Conservation (phyloP, 2,329 filamentous ascomycete genomes). For the Pseudocercospora vitis region DNA sequence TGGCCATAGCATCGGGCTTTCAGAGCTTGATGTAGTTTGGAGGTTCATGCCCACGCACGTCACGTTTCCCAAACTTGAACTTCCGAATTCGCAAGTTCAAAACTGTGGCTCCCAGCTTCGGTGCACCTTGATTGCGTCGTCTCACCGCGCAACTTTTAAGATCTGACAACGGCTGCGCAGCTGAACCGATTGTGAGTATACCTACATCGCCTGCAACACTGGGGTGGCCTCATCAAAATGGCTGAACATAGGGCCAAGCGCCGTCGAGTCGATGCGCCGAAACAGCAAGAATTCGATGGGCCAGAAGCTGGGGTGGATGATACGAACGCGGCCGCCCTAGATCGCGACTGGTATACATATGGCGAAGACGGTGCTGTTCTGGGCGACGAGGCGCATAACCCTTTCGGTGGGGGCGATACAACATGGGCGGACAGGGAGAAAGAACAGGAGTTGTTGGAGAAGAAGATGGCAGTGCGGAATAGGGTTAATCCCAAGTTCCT, state of each 20-base stretch:
- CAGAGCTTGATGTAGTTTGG: no score
- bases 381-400: conserved; percentile 90
- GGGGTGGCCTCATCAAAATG: conserved; percentile 20
- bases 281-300: conserved; percentile 58
- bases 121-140: no score
- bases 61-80: no score
- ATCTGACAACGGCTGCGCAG: neutral
- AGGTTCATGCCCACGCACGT: no score
- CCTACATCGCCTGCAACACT: neutral
- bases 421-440: conserved; percentile 73
- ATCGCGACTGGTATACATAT: conserved; percentile 89
- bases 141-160: neutral
- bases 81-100: no score
- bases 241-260: conserved; percentile 28
- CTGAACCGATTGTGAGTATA: conserved; percentile 11
- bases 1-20: no score
- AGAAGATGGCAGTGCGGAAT: conserved; percentile 60
- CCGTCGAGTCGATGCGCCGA: conserved; percentile 40
- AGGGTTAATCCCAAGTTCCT: conserved; percentile 65
- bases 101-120: no score
- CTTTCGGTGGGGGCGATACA: conserved; percentile 70
- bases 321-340: conserved; percentile 72
- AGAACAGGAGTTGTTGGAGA: conserved; percentile 73
- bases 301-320: conserved; percentile 61
- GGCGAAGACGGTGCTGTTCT: conserved; percentile 82